Percentiles rank a stretch among this genome's conserved stretches.
Conservation (phyloP, 768 basidiomycete species). For the Crucibulum laeve region DNA sequence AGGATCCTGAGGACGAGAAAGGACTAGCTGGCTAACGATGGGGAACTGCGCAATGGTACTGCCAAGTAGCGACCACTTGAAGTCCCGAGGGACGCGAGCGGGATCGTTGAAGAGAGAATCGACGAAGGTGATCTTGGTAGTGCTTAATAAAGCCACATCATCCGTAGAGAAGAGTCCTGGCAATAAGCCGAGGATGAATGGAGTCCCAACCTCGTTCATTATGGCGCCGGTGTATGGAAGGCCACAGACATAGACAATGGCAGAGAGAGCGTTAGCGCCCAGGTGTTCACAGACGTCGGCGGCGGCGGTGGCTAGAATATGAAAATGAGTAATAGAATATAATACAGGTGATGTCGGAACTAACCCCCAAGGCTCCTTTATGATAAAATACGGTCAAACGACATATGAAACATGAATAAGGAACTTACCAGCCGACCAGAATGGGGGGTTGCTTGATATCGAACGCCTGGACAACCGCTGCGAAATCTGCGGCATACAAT, state of each 20-base stretch:
- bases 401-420: background rate
- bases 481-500: slow-evolving; percentile 27
- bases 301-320: slow-evolving; percentile 16
- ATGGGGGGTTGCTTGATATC: slow-evolving; percentile 18
- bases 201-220: slow-evolving; percentile 16
- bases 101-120: slow-evolving; percentile 21
- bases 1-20: slow-evolving; percentile 20
- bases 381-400: background rate
- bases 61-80: slow-evolving; percentile 19
- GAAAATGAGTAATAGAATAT: background rate
- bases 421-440: slow-evolving; percentile 25
- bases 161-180: slow-evolving; percentile 17
- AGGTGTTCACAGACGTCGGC: slow-evolving; percentile 23
- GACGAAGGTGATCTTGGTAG: slow-evolving; percentile 17
- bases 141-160: slow-evolving; percentile 14
- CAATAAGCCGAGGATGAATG: slow-evolving; percentile 11
- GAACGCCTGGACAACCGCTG: slow-evolving; percentile 24
- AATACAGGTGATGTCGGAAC: slow-evolving; percentile 1
- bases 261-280: slow-evolving; percentile 19
- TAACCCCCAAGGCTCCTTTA: slow-evolving; percentile 26
- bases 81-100: slow-evolving; percentile 16
- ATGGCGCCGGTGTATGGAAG: slow-evolving; percentile 20
- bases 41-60: slow-evolving; percentile 14
- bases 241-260: slow-evolving; percentile 20
- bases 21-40: slow-evolving; percentile 12